Base-by-base conservation (phyloP, 352 stramenopile species). In the Phytophthora melonis region DNA sequence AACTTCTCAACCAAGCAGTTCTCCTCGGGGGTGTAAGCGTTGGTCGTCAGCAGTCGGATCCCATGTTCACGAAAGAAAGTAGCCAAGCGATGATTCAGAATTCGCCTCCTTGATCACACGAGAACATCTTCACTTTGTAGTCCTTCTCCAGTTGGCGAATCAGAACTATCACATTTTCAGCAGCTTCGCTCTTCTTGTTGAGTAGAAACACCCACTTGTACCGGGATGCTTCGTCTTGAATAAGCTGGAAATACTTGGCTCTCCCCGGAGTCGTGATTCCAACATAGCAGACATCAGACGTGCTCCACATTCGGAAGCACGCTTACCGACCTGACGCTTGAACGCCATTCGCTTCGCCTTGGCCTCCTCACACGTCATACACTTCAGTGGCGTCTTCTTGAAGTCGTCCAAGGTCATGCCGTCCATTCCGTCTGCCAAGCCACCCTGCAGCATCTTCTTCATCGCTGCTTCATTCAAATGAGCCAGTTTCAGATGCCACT, bases 161-260 rank as follows among this genome's bases (percentile, higher is more conserved):
- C 34, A 41, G 34, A 41, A 14, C 11, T 3, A 41, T 41, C 1
- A 41, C 34, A 14, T 41, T 41, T 11, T 41, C 34, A 41, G 34
- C 34, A 14, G 34, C 34, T 41, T 41, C 34, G 6, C 34, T 25
- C 16, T 68, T 68, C 10, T 64, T 39, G 11, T 68, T 68, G 4
- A 60, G 10, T 1, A 30, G 53, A 18, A 9, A 74, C 0, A 32
- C 43, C 60, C 60, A 69, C 21, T 74, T 69, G 19, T 58, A 74
- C 0, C 67, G 21, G 1, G 67, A 69, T 1, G 27, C 54, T 32
- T 74, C 60, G 3, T 61, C 59, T 41, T 69, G 43, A 11, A 69
- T 69, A 2, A 69, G 18, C 21, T 69, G 67, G n/a, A 74, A 74
- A 3, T 41, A 41, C 34, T 41, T 41, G 10, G 34, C 34, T 14